Base-by-base conservation (phyloP, 768 basidiomycete species). In the Podaxis rugospora region DNA sequence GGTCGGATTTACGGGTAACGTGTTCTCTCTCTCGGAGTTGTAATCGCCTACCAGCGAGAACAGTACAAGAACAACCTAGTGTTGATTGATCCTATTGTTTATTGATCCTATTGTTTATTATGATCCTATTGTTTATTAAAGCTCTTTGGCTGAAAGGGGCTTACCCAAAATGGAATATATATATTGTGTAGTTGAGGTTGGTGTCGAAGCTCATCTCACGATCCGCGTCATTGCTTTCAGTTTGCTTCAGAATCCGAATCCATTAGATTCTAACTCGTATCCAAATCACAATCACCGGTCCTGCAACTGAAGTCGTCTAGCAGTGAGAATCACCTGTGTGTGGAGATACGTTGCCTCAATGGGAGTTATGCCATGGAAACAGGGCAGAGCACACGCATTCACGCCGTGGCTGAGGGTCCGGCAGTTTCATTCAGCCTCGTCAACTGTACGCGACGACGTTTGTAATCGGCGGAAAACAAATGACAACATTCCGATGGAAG, bases 291-390 rank as follows among this genome's bases (percentile, higher is more conserved):
- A 44, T 44, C 18, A 16, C 14, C 13, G 18, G 6, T 44, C 42
- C n/a, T 18, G 18, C 25, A 49, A 49, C 47, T 11, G 23, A 49
- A 27, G 25, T 27, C 23, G 3, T 4, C 25, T 9, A 14, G 25
- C 3, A 9, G 47, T 9, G 47, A 23, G 21, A 39, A 39, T 21
- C n/a, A 18, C 9, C 18, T 5, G 18, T 21, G 11, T 23, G 39
- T 39, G 52, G 52, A 53, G 36, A 53, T 28, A 18, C 44, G 28
- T 57, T 57, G 44, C 55, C 9, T 57, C n/a, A 9, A 36, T 57
- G 42, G n/a, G 32, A 56, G 46, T 28, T 42, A 57, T 14, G 54
- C 21, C 55, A 57, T 57, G 60, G 57, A 62, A 62, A 62, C 44
- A 40, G 59, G 44, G 10, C 47, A 46, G 9, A 37, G n/a, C 40